phyloP scores from a whole-genome alignment of 805 yeast species.

The Lipomyces kockii region DNA sequence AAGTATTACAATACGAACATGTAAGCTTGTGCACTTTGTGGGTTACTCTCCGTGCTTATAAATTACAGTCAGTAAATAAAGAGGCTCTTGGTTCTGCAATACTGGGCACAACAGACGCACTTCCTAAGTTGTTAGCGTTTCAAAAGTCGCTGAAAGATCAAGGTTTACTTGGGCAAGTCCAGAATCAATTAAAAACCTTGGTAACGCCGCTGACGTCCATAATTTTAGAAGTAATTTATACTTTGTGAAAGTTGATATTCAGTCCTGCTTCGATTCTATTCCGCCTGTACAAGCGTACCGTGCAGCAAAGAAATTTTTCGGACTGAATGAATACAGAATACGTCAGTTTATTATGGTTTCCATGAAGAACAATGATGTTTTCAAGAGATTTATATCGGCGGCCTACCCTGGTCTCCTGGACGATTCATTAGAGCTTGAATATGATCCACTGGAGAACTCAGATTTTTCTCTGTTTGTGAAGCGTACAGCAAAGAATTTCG shows the following conservation, averaged over 20 bases:
- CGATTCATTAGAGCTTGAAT: neutral
- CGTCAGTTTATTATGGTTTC: slow-evolving; percentile 11
- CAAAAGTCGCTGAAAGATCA: slow-evolving; percentile 41
- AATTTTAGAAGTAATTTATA: slow-evolving; percentile 47
- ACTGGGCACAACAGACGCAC: slow-evolving; percentile 24
- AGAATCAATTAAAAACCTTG: neutral
- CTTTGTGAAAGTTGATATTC: slow-evolving; percentile 74
- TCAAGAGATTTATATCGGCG: neutral
- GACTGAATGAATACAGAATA: slow-evolving; percentile 24
- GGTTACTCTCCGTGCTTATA: neutral
- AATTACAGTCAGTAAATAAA: neutral
- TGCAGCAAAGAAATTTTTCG: slow-evolving; percentile 28
- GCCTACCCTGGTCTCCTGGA: slow-evolving; percentile 8
- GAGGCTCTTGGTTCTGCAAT: slow-evolving; percentile 7
- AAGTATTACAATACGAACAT: slow-evolving; percentile 23
- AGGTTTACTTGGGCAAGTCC: slow-evolving; percentile 9
- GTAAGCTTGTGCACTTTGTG: neutral
- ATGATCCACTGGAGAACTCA: neutral
- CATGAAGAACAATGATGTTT: slow-evolving; percentile 1
- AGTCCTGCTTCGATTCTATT: slow-evolving; percentile 75
- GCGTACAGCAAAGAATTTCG: neutral
- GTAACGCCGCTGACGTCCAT: neutral
- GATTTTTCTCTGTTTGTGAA: slow-evolving; percentile 16
- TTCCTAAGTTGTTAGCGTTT: slow-evolving; percentile 42
- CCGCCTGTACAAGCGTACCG: slow-evolving; percentile 33